phyloP scores from a whole-genome alignment of 306 rosid species.

The Cicer pinnatifidum region DNA sequence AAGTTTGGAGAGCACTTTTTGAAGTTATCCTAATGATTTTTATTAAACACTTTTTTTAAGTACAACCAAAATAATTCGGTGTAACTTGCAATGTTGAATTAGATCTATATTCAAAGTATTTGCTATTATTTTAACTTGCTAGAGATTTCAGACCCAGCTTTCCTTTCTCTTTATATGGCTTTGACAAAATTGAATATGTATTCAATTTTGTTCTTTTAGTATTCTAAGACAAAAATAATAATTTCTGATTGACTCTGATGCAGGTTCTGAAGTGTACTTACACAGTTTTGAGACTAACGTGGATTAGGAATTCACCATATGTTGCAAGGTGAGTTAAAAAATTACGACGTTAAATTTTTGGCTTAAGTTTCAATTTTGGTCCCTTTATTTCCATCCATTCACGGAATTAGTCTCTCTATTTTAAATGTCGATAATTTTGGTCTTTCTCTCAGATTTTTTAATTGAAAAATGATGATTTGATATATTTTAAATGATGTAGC shows the following conservation, averaged over 20 bases:
- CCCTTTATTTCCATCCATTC: too few species aligned
- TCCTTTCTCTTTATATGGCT: conserved; percentile 27
- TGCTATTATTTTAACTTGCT: conserved; percentile 16
- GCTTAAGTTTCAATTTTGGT: too few species aligned
- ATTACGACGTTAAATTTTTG: conserved; percentile 1
- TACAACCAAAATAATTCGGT: conserved; percentile 23
- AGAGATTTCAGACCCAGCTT: conserved; percentile 16
- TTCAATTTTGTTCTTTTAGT: conserved; percentile 29
- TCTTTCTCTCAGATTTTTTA: too few species aligned
- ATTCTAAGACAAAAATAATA: conserved; percentile 5
- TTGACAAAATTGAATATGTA: conserved; percentile 16
- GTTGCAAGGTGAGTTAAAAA: conserved; percentile 62
- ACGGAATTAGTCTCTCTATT: too few species aligned
- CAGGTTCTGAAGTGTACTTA: conserved; percentile 77
- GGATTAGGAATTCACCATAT: conserved; percentile 87
- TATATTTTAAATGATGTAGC: too few species aligned
- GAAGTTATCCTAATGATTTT: conserved; percentile 26
- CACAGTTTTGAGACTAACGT: conserved; percentile 67
- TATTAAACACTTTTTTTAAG: background rate
- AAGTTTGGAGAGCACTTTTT: conserved; percentile 5
- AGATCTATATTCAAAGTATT: conserved; percentile 9
- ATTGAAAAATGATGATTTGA: too few species aligned
- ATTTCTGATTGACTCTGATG: conserved; percentile 22
- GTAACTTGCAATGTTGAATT: conserved; percentile 22
- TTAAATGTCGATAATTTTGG: too few species aligned